These are phyloP conservation scores for Candida orba DNA, from an alignment of 805 yeast genomes.

Conservation along the genomic window DNA sequence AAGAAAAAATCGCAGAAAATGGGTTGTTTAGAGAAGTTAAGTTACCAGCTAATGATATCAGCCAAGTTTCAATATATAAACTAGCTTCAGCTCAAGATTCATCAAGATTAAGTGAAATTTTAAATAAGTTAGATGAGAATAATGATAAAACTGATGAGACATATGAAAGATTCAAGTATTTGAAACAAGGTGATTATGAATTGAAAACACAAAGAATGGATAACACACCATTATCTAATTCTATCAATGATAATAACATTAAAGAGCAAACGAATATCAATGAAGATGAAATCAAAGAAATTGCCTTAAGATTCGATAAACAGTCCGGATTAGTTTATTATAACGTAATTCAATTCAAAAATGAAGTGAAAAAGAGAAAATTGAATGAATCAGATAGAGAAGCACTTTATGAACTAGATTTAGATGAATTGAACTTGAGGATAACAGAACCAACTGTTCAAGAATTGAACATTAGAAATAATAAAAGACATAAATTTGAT, in stretches of 20 bases:
- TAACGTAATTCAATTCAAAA: conserved; percentile 69
- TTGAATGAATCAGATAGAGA: conserved; percentile 45
- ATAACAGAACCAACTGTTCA: conserved; percentile 67
- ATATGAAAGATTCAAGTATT: conserved; percentile 42
- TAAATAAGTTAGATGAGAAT: conserved; percentile 44
- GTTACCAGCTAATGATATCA: conserved; percentile 46
- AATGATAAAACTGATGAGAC: conserved; percentile 28
- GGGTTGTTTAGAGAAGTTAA: conserved; percentile 71
- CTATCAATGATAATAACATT: conserved; percentile 19
- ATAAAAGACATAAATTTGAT: conserved; percentile 60
- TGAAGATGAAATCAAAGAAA: conserved; percentile 36
- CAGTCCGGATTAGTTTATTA: conserved; percentile 59
- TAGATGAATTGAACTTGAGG: conserved; percentile 53
- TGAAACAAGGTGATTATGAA: conserved; percentile 74
- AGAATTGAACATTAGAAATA: conserved; percentile 64
- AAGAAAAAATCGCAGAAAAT: conserved; percentile 30
- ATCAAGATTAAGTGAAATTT: conserved; percentile 29
- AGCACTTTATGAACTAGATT: conserved; percentile 46
- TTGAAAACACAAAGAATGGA: conserved; percentile 33
- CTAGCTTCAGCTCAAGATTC: conserved; percentile 37
- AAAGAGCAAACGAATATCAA: conserved; percentile 5
- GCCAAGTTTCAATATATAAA: conserved; percentile 70
- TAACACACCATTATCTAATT: conserved; percentile 8
- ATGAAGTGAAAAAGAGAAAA: conserved; percentile 81
- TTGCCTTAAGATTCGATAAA: conserved; percentile 54